A percentile compares a stretch with the other conserved stretches of the same genome.
phyloP scores from a whole-genome alignment of 345 rosid species.

The Eutrema yunnanense region DNA sequence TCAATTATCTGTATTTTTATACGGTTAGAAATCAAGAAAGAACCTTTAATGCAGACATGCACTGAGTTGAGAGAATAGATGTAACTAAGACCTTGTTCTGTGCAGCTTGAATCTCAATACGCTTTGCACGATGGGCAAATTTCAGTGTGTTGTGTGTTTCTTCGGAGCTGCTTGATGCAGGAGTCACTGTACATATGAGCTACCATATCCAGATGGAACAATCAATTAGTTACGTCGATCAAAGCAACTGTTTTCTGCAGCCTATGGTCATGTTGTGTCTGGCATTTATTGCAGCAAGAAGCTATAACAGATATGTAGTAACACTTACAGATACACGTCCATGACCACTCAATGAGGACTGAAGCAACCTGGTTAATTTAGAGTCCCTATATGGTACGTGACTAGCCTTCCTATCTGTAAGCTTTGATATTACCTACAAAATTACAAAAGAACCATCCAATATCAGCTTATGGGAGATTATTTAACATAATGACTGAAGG shows the following conservation, averaged over 20 bases:
- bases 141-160: conserved; percentile 97
- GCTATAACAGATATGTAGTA: neutral
- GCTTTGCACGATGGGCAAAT: conserved; percentile 98
- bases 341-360: conserved; percentile 93
- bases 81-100: conserved; percentile 68
- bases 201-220: conserved; percentile 36
- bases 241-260: neutral
- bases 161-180: conserved; percentile 85
- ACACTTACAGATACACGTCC: conserved; percentile 94
- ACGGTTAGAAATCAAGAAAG: conserved; percentile 18
- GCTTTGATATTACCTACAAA: conserved; percentile 84
- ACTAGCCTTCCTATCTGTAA: conserved; percentile 76
- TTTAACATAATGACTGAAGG: neutral
- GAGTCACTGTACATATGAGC: conserved; percentile 98
- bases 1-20: conserved; percentile 69
- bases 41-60: neutral
- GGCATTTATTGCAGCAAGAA: conserved; percentile 17
- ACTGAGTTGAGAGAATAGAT: neutral
- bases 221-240: conserved; percentile 5
- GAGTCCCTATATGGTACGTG: conserved; percentile 97
- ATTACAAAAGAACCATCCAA: neutral
- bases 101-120: conserved; percentile 89
- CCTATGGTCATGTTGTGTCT: neutral
- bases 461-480: neutral
- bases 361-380: conserved; percentile 93